Conservation (phyloP, 2,329 filamentous ascomycete species). For the Talaromyces sp. region DNA sequence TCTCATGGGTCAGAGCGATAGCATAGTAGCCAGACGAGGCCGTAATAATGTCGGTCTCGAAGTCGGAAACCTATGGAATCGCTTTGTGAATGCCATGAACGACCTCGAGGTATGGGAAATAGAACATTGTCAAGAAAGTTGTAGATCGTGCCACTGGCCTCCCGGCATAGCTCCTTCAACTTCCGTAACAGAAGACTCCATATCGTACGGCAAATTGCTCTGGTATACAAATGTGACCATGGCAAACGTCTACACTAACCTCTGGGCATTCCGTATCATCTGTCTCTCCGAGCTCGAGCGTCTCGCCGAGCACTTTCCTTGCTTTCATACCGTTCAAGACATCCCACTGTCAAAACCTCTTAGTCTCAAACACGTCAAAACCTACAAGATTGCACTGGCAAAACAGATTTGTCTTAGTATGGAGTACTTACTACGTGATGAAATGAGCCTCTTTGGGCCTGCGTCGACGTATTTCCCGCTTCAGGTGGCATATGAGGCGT, state of each 20-base stretch:
- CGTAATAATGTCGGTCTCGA: not conserved
- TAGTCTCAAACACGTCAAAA: not conserved
- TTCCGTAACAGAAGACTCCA: not conserved
- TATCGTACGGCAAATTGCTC: slow-evolving; percentile 15
- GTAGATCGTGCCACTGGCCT: slow-evolving; percentile 1
- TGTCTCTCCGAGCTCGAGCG: slow-evolving; percentile 31
- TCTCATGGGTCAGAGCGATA: slow-evolving; percentile 25
- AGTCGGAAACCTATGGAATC: not conserved
- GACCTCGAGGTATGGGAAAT: not conserved
- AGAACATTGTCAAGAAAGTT: not conserved
- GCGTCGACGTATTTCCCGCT: slow-evolving; percentile 36
- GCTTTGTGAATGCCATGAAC: not conserved
- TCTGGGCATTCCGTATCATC: slow-evolving; percentile 39
- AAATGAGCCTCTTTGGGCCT: slow-evolving; percentile 41
- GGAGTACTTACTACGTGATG: slow-evolving; percentile 38
- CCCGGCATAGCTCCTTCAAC: not conserved
- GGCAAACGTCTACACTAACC: slow-evolving; percentile 39
- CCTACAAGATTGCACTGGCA: slow-evolving; percentile 20
- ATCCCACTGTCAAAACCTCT: not conserved
- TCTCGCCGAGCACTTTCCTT: slow-evolving; percentile 11
- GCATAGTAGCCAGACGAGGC: slow-evolving; percentile 12
- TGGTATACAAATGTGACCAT: slow-evolving; percentile 36
- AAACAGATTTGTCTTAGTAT: slow-evolving; percentile 34
- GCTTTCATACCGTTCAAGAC: not conserved
- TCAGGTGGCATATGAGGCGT: slow-evolving; percentile 19